Percentiles rank a stretch among this genome's conserved stretches.
Evolutionary conservation across 2,329 filamentous ascomycete genomes (phyloP).

Genomic region (Colletotrichum simmondsii): DNA sequence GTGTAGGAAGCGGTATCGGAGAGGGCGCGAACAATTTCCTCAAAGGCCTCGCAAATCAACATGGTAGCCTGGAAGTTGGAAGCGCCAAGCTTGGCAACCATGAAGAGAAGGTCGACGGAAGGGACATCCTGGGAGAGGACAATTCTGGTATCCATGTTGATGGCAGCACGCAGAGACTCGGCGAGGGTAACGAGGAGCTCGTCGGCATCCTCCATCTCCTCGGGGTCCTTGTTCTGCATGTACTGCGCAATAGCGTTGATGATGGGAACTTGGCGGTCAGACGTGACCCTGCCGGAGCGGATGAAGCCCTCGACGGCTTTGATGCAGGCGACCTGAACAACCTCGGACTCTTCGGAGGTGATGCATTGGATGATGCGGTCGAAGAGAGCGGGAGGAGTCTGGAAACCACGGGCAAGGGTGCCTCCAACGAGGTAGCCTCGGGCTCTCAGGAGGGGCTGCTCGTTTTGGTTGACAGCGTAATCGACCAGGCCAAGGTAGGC

Average conservation of each 20-base stretch:
- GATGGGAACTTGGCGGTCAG: conserved; percentile 69
- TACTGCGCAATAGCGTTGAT: conserved; percentile 77
- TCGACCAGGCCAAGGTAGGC: conserved; percentile 85
- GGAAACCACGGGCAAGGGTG: conserved; percentile 76
- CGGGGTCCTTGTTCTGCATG: conserved; percentile 81
- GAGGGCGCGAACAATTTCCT: conserved; percentile 81
- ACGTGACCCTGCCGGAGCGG: conserved; percentile 60
- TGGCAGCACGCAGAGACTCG: conserved; percentile 85
- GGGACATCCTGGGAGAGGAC: conserved; percentile 77
- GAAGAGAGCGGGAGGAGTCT: conserved; percentile 73
- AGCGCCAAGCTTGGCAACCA: conserved; percentile 87
- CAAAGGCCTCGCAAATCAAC: conserved; percentile 89
- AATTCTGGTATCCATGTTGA: conserved; percentile 80
- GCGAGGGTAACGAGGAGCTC: conserved; percentile 92
- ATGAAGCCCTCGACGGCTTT: conserved; percentile 81
- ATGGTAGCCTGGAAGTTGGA: conserved; percentile 91
- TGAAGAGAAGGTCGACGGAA: conserved; percentile 86
- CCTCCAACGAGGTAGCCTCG: conserved; percentile 90
- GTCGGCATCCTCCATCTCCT: conserved; percentile 87
- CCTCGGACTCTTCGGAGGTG: conserved; percentile 79
- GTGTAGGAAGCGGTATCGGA: conserved; percentile 77
- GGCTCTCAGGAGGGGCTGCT: conserved; percentile 83
- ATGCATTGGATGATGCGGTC: conserved; percentile 82
- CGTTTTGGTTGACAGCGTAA: conserved; percentile 75
- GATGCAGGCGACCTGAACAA: conserved; percentile 92